Conservation (phyloP, 139 green algal species). For the Chlorella vulgaris region DNA sequence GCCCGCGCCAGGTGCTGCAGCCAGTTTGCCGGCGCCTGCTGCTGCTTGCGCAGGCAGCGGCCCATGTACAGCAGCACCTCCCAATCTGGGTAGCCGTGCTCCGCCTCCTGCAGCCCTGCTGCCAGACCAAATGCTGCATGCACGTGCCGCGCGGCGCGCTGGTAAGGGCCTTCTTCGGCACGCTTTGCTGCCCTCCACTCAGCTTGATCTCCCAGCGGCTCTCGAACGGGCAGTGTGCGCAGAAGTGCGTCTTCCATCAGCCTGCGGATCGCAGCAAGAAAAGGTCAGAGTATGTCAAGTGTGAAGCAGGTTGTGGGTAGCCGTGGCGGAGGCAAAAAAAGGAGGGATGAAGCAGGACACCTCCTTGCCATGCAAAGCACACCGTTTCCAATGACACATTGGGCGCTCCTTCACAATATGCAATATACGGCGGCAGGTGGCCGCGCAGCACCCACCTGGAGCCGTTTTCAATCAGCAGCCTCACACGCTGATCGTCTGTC, state of each 20-base stretch:
- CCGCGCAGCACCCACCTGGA: constrained; percentile 3
- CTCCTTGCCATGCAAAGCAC: no score
- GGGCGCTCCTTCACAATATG: not conserved
- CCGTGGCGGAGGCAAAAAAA: no score
- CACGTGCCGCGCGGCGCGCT: not conserved
- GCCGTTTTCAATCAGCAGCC: constrained; percentile 5
- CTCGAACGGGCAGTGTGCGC: constrained; percentile 15
- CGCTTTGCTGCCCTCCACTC: not conserved
- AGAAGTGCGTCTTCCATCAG: constrained; percentile 16
- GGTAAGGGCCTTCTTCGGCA: no score
- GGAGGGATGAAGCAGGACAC: no score
- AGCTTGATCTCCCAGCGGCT: not conserved
- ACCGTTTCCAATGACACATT: no score
- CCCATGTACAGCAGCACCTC: not conserved
- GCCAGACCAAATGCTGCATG: not conserved
- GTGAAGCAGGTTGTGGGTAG: no score
- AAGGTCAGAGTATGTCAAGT: no score
- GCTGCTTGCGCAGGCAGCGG: constrained; percentile 20
- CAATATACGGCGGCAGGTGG: no score
- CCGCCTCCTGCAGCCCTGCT: not conserved
- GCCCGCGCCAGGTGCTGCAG: constrained; percentile 11
- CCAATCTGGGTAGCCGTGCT: not conserved
- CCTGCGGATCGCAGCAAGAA: not conserved
- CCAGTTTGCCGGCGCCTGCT: not conserved
- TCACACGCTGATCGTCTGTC: not conserved